Evolutionary conservation across 2,329 filamentous ascomycete species (phyloP).

Genomic region (Mycosphaerelloides madeirae): DNA sequence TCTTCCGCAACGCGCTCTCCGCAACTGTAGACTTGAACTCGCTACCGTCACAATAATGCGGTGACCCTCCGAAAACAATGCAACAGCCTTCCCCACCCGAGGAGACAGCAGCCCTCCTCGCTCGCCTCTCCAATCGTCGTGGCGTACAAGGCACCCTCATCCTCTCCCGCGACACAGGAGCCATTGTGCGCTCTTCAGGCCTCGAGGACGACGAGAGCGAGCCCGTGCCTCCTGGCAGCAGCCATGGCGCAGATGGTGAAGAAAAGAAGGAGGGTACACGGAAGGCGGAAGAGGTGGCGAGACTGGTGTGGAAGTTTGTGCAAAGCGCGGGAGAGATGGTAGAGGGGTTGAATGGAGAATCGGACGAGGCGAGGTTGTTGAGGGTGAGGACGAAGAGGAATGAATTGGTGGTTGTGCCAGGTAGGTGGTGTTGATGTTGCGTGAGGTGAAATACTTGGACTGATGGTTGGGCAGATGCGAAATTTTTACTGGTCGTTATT

Average conservation of each 20-base stretch:
- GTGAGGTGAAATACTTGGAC: not conserved
- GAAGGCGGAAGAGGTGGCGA: slow-evolving; percentile 64
- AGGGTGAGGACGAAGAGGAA: slow-evolving; percentile 78
- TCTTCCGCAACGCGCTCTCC: not conserved
- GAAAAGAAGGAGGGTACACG: slow-evolving; percentile 37
- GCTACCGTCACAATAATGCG: not conserved
- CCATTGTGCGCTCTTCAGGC: slow-evolving; percentile 71
- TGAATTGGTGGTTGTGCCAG: slow-evolving; percentile 75
- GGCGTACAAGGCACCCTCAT: slow-evolving; percentile 75
- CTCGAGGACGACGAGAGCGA: slow-evolving; percentile 56
- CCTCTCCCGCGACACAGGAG: slow-evolving; percentile 65
- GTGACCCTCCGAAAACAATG: slow-evolving; percentile 15
- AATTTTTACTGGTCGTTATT: slow-evolving; percentile 73
- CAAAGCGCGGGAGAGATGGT: slow-evolving; percentile 64
- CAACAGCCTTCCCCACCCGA: slow-evolving; percentile 37
- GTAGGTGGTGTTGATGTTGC: slow-evolving; percentile 31
- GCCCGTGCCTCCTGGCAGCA: slow-evolving; percentile 26
- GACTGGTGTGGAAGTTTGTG: slow-evolving; percentile 71
- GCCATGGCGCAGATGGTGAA: slow-evolving; percentile 14
- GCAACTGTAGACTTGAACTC: no score
- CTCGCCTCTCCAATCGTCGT: slow-evolving; percentile 68
- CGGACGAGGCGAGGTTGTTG: slow-evolving; percentile 73
- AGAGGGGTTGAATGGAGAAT: slow-evolving; percentile 67
- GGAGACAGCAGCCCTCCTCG: slow-evolving; percentile 61
- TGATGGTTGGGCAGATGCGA: slow-evolving; percentile 49